Conservation (phyloP, 805 yeast genomes). For the Suhomyces pyralidae region DNA sequence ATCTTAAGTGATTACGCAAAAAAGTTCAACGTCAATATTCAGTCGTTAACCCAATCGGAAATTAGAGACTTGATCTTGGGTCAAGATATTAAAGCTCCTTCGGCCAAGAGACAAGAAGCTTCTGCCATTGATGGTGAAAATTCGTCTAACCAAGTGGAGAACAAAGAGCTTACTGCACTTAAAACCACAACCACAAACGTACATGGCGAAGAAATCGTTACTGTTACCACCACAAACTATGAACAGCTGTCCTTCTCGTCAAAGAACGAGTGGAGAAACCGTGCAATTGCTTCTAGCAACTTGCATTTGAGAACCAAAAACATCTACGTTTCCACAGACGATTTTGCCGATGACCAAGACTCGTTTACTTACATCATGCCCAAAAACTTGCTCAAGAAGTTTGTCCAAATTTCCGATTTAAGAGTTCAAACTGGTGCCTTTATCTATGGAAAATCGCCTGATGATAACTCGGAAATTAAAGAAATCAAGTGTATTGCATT, state of each 20-base stretch:
- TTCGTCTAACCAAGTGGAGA: slow-evolving; percentile 32
- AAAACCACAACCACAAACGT: slow-evolving; percentile 84
- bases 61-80: slow-evolving; percentile 92
- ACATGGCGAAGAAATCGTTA: slow-evolving; percentile 94
- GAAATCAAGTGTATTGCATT: slow-evolving; percentile 74
- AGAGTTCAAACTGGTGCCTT: slow-evolving; percentile 80
- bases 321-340: slow-evolving; percentile 69
- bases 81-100: slow-evolving; percentile 88
- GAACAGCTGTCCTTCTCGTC: slow-evolving; percentile 84
- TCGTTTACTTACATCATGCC: slow-evolving; percentile 76
- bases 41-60: slow-evolving; percentile 87
- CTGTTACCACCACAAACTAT: slow-evolving; percentile 86
- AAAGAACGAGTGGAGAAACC: slow-evolving; percentile 83
- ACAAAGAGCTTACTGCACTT: slow-evolving; percentile 63
- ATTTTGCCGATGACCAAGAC: slow-evolving; percentile 39
- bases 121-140: slow-evolving; percentile 58
- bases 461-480: slow-evolving; percentile 66
- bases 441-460: slow-evolving; percentile 76
- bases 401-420: slow-evolving; percentile 77
- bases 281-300: slow-evolving; percentile 77
- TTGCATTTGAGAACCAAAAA: slow-evolving; percentile 69
- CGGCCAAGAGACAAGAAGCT: slow-evolving; percentile 79
- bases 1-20: slow-evolving; percentile 81
- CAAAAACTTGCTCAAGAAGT: slow-evolving; percentile 69
- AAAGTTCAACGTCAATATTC: slow-evolving; percentile 80